Conservation (phyloP, 148 eudicot genomes). For the Fagopyrum tataricum region DNA sequence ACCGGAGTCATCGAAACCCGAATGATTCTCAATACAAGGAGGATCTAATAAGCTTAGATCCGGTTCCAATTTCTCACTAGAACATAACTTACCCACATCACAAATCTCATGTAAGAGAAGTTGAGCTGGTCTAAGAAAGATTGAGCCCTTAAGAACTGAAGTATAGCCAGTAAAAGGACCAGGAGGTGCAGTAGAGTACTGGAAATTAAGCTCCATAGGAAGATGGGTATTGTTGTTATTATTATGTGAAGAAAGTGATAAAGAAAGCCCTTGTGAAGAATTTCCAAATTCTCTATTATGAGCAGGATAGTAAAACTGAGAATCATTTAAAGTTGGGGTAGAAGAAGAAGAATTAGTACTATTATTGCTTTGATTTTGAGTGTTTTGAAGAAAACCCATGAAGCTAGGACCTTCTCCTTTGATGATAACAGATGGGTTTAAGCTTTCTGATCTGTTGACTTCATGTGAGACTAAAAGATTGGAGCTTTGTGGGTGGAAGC, state of each 20-base stretch:
- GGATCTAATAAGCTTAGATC: constrained; percentile 16
- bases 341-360: neutral
- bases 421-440: neutral
- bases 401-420: constrained; percentile 26
- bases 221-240: constrained; percentile 14
- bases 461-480: constrained; percentile 9
- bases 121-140: constrained; percentile 73
- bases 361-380: constrained; percentile 6
- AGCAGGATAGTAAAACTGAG: neutral
- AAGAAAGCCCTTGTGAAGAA: constrained; percentile 24
- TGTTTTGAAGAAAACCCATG: constrained; percentile 23
- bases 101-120: constrained; percentile 52
- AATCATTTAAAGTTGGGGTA: neutral
- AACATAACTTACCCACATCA: constrained; percentile 14
- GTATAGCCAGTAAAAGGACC: constrained; percentile 91
- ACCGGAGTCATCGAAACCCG: constrained; percentile 8
- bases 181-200: constrained; percentile 32
- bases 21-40: neutral
- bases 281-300: constrained; percentile 9
- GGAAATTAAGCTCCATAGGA: constrained; percentile 26
- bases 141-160: constrained; percentile 63
- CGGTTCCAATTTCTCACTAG: constrained; percentile 11
- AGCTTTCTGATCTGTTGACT: constrained; percentile 2
- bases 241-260: constrained; percentile 36
- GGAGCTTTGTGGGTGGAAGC: constrained; percentile 14